Conservation (phyloP, 768 basidiomycete species). For the Russula olivacea region DNA sequence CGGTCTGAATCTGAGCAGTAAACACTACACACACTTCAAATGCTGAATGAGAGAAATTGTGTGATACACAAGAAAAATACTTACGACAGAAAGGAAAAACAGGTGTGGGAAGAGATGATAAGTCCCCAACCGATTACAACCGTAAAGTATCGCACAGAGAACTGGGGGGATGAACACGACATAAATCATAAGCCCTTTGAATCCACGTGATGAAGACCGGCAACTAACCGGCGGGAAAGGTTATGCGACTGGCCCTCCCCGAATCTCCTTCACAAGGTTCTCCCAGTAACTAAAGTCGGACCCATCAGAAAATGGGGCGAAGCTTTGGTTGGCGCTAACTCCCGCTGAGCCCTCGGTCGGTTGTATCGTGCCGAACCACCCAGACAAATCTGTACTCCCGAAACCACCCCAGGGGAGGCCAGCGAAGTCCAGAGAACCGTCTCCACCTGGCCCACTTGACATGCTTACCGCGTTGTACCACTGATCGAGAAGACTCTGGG, state of each 20-base stretch:
- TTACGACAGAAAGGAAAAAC: not conserved
- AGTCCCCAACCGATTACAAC: not conserved
- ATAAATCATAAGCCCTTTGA: not conserved
- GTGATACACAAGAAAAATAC: not conserved
- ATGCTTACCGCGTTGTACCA: constrained; percentile 78
- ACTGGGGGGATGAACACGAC: no score
- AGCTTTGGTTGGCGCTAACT: not conserved
- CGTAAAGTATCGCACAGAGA: no score
- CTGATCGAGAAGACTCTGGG: constrained; percentile 74
- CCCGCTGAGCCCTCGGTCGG: not conserved
- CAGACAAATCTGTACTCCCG: constrained; percentile 23
- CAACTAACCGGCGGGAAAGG: not conserved
- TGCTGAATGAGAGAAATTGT: not conserved
- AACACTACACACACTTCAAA: not conserved
- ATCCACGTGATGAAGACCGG: not conserved
- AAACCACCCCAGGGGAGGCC: constrained; percentile 27
- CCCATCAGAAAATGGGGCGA: constrained; percentile 15
- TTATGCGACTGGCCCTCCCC: constrained; percentile 21
- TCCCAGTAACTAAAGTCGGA: constrained; percentile 26
- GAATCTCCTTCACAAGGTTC: constrained; percentile 26
- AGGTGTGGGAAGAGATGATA: not conserved
- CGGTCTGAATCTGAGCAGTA: not conserved
- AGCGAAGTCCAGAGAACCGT: constrained; percentile 35
- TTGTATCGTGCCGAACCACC: constrained; percentile 23
- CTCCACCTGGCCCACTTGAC: constrained; percentile 29